Conservation (phyloP, 2,329 filamentous ascomycete genomes). For the Fusarium sp. region DNA sequence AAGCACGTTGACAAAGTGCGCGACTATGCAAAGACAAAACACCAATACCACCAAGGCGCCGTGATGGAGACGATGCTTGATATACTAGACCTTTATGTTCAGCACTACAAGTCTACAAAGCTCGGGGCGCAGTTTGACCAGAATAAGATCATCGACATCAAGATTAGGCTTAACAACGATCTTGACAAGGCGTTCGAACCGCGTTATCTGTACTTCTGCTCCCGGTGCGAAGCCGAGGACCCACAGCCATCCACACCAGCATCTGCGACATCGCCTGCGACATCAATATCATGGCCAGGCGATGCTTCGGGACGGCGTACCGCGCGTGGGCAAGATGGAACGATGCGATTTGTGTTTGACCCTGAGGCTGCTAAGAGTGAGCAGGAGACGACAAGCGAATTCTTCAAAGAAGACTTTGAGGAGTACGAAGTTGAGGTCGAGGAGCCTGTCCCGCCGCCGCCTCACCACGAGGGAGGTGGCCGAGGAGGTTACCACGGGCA, state of each 20-base stretch:
- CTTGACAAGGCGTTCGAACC: conserved; percentile 72
- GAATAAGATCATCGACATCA: conserved; percentile 85
- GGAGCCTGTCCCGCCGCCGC: conserved; percentile 62
- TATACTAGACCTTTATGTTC: conserved; percentile 90
- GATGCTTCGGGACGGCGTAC: conserved; percentile 51
- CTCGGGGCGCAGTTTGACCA: conserved; percentile 79
- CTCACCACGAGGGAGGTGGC: conserved; percentile 40
- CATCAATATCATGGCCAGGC: conserved; percentile 55
- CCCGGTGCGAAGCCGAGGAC: conserved; percentile 62
- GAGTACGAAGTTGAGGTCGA: conserved; percentile 85
- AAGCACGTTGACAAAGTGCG: conserved; percentile 65
- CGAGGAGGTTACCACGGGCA: conserved; percentile 52
- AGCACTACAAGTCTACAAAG: conserved; percentile 80
- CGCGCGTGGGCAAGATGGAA: conserved; percentile 72
- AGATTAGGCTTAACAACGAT: conserved; percentile 88
- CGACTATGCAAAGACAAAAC: conserved; percentile 64
- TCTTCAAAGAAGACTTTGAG: conserved; percentile 80
- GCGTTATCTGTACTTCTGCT: conserved; percentile 73
- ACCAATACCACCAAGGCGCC: conserved; percentile 61
- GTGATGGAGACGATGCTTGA: conserved; percentile 87
- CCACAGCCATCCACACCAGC: conserved; percentile 51
- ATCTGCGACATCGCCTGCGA: conserved; percentile 56
- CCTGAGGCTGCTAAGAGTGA: conserved; percentile 80
- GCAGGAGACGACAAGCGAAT: conserved; percentile 73
- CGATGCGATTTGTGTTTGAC: conserved; percentile 91